phyloP scores from a whole-genome alignment of 345 rosid species.

The Acer yangbiense region DNA sequence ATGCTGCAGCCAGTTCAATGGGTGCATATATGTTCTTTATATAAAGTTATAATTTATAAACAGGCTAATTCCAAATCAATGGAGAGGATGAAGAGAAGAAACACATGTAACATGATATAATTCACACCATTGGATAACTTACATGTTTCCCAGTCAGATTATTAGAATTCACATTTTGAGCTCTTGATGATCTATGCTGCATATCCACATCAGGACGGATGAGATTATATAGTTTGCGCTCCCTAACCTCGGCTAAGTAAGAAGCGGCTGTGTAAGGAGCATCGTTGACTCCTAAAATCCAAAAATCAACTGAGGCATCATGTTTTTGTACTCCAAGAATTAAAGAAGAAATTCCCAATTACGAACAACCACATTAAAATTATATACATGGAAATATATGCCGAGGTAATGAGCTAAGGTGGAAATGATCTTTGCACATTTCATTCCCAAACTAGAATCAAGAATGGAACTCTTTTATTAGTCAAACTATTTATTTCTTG shows the following conservation, averaged over 20 bases:
- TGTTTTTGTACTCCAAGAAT: neutral
- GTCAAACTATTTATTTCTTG: neutral
- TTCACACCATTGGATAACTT: slow-evolving; percentile 18
- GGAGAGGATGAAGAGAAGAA: neutral
- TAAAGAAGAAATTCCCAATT: neutral
- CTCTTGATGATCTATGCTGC: slow-evolving; percentile 19
- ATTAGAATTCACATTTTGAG: slow-evolving; percentile 25
- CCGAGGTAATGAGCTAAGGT: neutral
- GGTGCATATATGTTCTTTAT: slow-evolving; percentile 5
- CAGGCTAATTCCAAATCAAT: neutral
- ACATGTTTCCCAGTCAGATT: slow-evolving; percentile 25
- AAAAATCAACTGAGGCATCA: slow-evolving; percentile 9
- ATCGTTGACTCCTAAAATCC: slow-evolving; percentile 29
- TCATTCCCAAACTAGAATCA: neutral
- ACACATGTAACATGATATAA: slow-evolving; percentile 1
- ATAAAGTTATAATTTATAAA: neutral
- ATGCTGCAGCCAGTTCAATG: neutral
- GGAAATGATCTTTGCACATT: neutral
- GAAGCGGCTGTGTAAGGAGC: slow-evolving; percentile 26
- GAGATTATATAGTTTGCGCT: slow-evolving; percentile 21
- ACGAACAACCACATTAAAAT: neutral
- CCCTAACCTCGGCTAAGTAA: slow-evolving; percentile 26
- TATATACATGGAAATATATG: neutral
- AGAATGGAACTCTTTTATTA: neutral
- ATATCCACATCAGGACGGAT: slow-evolving; percentile 24